Conservation (phyloP, 2,329 filamentous ascomycete genomes). For the Calonectria pseudoreteaudii region DNA sequence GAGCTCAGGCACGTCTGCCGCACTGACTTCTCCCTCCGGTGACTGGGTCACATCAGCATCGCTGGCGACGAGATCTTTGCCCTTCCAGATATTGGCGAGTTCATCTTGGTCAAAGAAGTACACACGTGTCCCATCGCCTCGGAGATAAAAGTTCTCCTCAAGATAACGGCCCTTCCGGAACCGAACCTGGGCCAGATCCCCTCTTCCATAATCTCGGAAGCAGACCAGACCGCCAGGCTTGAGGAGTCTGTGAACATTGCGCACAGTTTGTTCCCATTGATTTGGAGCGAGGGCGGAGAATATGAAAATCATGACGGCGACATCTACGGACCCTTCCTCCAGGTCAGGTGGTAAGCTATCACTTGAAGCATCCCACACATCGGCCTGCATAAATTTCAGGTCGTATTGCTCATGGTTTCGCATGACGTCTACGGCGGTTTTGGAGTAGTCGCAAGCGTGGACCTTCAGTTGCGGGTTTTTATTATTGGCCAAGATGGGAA, state of each 20-base stretch:
- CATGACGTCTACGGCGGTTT: conserved; percentile 94
- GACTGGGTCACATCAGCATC: conserved; percentile 15
- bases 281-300: conserved; percentile 89
- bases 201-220: conserved; percentile 96
- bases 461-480: conserved; percentile 84
- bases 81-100: conserved; percentile 82
- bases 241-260: conserved; percentile 83
- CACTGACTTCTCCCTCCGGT: conserved; percentile 23
- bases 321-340: conserved; percentile 83
- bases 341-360: conserved; percentile 81
- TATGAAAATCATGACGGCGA: conserved; percentile 96
- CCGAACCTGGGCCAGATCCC: conserved; percentile 94
- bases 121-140: conserved; percentile 94
- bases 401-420: conserved; percentile 82
- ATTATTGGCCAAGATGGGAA: conserved; percentile 88
- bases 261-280: conserved; percentile 86
- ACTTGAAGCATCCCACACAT: conserved; percentile 92
- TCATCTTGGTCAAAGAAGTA: conserved; percentile 97
- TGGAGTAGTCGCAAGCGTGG: conserved; percentile 96
- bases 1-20: conserved; percentile 42
- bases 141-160: conserved; percentile 96
- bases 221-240: conserved; percentile 94
- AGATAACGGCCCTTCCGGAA: conserved; percentile 97
- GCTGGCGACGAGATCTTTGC: conserved; percentile 42
- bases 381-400: conserved; percentile 79